Evolutionary conservation across 2,329 filamentous ascomycete species (phyloP), one percentile per base, ranked within the genome.

Genomic region (Coleophoma crateriformis): DNA sequence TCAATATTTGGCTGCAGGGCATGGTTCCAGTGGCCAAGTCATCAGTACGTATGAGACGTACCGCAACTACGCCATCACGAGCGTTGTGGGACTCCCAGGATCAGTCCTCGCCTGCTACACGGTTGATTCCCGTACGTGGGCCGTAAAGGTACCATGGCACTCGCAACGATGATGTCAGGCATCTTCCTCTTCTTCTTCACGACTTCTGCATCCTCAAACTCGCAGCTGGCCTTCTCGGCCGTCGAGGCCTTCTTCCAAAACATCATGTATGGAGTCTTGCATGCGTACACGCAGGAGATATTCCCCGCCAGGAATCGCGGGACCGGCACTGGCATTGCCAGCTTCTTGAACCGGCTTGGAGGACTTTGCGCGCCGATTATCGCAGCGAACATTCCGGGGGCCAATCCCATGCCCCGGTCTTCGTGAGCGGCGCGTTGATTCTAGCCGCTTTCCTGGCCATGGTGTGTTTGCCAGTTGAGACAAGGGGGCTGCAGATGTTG

Each of bases 41-140:
- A 60, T 77, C 48, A 72, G 74, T 3, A 63, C 66, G 52, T 52
- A 62, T 41, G 70, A 71, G 19, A 79, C 81, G 0, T 95, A 94
- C 71, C 84, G 87, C 53, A 89, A 90, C 73, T 92, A 90, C 65
- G 84, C 84, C 65, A 90, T 95, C 65, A 89, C 87, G 14, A 87
- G 85, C 38, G 71, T 89, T 35, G 79, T 84, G 44, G 88, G 89
- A 37, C 81, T 94, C 2, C 89, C 88, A 0, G 89, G 89, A 19
- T 87, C 84, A 44, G 68, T 94, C 17, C 71, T 92, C 10, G 89
- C 85, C 14, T 86, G 84, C 52, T 88, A 79, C 60, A 81, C 86
- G 1, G 88, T 89, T 41, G 79, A 87, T 63, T 82, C 54, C 73
- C 74, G 15, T 84, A 79, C 15, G 73, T 84, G 1, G 86, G 86